Percentiles rank a stretch among this genome's conserved stretches.
Conservation (phyloP, 2,329 filamentous ascomycete species). For the Pleoardoris graminearum region DNA sequence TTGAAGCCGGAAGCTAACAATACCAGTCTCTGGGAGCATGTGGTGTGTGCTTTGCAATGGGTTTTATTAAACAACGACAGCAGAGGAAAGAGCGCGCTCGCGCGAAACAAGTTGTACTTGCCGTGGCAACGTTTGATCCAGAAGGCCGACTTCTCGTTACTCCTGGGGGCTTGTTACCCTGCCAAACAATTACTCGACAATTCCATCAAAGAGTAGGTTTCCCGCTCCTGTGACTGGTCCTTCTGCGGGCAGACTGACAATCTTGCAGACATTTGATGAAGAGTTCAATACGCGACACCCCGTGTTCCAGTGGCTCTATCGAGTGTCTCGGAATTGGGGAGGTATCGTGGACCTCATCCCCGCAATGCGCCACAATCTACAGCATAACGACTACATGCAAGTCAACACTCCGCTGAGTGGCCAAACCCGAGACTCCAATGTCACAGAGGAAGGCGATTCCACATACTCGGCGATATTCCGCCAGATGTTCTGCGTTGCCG, state of each 20-base stretch:
- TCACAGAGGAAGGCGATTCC: slow-evolving; percentile 60
- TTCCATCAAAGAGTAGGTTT: slow-evolving; percentile 44
- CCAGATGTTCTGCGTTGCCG: slow-evolving; percentile 81
- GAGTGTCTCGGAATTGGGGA: slow-evolving; percentile 77
- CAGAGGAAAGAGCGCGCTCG: slow-evolving; percentile 47
- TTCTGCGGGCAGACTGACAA: slow-evolving; percentile 12
- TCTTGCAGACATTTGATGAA: slow-evolving; percentile 63
- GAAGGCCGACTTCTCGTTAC: slow-evolving; percentile 69
- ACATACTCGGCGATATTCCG: slow-evolving; percentile 78
- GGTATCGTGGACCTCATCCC: slow-evolving; percentile 69
- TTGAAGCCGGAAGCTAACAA: slow-evolving; percentile 65
- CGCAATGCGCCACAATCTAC: slow-evolving; percentile 74
- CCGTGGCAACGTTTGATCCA: slow-evolving; percentile 68
- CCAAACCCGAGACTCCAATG: slow-evolving; percentile 24
- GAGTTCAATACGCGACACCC: slow-evolving; percentile 76
- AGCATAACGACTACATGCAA: slow-evolving; percentile 46
- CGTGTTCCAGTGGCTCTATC: slow-evolving; percentile 85
- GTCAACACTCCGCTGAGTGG: slow-evolving; percentile 19
- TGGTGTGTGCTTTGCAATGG: slow-evolving; percentile 40
- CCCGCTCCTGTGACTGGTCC: slow-evolving; percentile 60
- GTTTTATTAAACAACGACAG: slow-evolving; percentile 45
- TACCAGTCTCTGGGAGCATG: slow-evolving; percentile 48
- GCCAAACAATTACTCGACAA: slow-evolving; percentile 74
- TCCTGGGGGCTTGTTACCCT: slow-evolving; percentile 69
- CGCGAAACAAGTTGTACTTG: slow-evolving; percentile 59